Percentiles rank a stretch among this genome's conserved stretches.
Evolutionary conservation across 2,329 filamentous ascomycete genomes (phyloP).

Genomic region (Sporothrix humicola): DNA sequence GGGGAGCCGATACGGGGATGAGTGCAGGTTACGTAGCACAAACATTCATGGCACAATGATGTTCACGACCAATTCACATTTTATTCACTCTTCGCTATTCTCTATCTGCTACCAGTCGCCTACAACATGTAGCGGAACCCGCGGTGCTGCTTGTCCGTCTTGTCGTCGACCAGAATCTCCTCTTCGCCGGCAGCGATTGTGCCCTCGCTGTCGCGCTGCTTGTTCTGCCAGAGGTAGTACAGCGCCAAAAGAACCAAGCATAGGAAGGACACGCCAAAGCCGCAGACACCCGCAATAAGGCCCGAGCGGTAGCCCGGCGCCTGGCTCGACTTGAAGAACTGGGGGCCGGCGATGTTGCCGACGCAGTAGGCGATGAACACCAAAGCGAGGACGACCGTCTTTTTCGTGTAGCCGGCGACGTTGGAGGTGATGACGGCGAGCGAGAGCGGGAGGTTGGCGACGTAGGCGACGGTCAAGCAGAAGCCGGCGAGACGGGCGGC

Average conservation of each 20-base stretch:
- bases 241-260: background rate
- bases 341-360: constrained; percentile 62
- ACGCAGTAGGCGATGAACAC: constrained; percentile 46
- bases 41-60: no score
- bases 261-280: background rate
- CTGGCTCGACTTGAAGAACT: constrained; percentile 60
- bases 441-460: background rate
- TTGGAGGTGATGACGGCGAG: background rate
- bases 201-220: background rate
- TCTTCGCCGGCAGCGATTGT: background rate
- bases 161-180: constrained; percentile 5
- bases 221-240: background rate
- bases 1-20: background rate
- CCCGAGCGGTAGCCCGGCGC: constrained; percentile 50
- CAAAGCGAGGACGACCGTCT: constrained; percentile 18
- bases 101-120: background rate
- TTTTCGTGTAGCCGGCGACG: constrained; percentile 32
- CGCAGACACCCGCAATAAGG: constrained; percentile 1
- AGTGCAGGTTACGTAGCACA: background rate
- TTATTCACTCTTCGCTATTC: no score
- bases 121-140: background rate
- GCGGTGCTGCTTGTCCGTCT: constrained; percentile 1
- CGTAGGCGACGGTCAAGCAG: background rate
- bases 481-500: background rate
- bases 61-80: no score